These are phyloP conservation scores for Phytophthora brassicae DNA, from an alignment of 352 stramenopile species.

Conservation along the genomic window DNA sequence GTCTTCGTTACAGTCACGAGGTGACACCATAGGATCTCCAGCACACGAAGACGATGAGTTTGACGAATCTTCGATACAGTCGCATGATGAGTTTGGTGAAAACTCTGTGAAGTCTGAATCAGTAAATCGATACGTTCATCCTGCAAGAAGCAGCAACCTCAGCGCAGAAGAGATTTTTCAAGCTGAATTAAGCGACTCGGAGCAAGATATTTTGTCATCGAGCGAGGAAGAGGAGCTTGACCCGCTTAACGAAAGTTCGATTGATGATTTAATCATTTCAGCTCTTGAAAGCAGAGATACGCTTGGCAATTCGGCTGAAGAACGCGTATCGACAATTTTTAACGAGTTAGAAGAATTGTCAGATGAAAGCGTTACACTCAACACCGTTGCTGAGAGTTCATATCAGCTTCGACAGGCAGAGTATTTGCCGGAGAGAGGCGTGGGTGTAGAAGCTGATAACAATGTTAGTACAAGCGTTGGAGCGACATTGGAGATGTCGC, in stretches of 20 bases:
- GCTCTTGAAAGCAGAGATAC: slow-evolving; percentile 16
- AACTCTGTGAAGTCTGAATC: not conserved
- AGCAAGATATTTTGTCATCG: slow-evolving; percentile 5
- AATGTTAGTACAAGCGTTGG: no score
- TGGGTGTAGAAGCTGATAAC: no score
- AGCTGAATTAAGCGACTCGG: slow-evolving; percentile 5
- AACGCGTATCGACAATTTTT: no score
- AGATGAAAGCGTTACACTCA: no score
- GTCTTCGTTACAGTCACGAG: not conserved
- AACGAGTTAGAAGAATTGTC: no score
- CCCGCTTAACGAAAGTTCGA: slow-evolving; percentile 21
- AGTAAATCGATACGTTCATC: no score
- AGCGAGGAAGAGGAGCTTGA: slow-evolving; percentile 8
- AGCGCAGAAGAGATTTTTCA: not conserved
- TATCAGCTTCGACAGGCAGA: no score
- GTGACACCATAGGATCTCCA: not conserved
- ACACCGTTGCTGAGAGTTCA: slow-evolving; percentile 9
- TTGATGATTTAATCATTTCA: slow-evolving; percentile 18
- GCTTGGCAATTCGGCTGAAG: not conserved
- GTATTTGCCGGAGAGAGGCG: no score
- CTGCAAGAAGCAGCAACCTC: no score
- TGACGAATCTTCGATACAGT: not conserved
- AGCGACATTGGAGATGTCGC: no score
- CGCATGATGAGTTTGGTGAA: not conserved
- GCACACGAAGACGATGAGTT: slow-evolving; percentile 1